Conservation (phyloP, 768 basidiomycete species). For the Termitomyces heimii region DNA sequence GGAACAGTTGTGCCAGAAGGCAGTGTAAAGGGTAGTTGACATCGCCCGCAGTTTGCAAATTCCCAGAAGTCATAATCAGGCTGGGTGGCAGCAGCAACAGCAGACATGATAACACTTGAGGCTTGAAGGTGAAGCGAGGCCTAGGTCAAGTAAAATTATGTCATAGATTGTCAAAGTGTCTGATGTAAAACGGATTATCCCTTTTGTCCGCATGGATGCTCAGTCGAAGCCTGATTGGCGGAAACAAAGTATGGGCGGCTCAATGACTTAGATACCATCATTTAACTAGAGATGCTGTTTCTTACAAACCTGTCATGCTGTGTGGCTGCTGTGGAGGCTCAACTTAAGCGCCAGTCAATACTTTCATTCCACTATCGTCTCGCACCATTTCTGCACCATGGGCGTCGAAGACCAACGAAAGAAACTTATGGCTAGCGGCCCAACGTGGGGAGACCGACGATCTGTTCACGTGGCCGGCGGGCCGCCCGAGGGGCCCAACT, state of each 20-base stretch:
- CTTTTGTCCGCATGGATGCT: background rate
- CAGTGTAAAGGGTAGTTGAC: constrained; percentile 59
- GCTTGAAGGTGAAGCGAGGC: background rate
- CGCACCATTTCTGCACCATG: background rate
- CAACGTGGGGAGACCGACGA: constrained; percentile 15
- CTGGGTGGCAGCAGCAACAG: constrained; percentile 21
- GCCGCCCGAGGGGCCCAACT: background rate
- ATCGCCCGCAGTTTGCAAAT: constrained; percentile 65
- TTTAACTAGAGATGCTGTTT: background rate
- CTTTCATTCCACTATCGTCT: background rate
- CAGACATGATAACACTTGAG: constrained; percentile 27
- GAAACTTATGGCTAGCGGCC: constrained; percentile 14
- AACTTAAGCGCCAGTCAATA: background rate
- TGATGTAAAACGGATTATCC: background rate
- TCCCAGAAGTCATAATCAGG: constrained; percentile 71
- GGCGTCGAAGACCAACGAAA: constrained; percentile 16
- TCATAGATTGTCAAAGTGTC: background rate
- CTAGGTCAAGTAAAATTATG: background rate
- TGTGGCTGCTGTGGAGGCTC: background rate
- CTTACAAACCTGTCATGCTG: background rate
- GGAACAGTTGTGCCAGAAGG: constrained; percentile 55
- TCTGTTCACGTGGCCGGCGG: constrained; percentile 10
- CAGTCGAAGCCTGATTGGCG: background rate
- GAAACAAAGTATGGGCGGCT: background rate
- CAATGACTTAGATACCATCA: background rate